Evolutionary conservation across 1,284 basidiomycete species (phyloP).

Genomic region (Ustilago esculenta): DNA sequence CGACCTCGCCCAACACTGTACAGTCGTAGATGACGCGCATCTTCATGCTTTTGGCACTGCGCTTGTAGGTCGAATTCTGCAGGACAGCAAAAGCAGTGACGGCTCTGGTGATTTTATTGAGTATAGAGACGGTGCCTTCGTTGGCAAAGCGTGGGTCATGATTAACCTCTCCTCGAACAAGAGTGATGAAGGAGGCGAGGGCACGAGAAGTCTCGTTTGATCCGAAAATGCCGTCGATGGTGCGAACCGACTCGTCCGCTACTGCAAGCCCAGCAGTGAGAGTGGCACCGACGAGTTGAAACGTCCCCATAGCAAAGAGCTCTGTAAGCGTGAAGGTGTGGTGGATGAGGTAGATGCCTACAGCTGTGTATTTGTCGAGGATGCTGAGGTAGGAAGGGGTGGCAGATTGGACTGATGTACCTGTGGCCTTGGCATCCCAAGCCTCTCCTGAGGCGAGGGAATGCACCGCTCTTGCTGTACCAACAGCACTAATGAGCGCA

Average conservation of each 20-base stretch:
- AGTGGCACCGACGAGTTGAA: slow-evolving; percentile 67
- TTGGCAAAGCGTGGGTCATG: slow-evolving; percentile 61
- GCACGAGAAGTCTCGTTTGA: slow-evolving; percentile 71
- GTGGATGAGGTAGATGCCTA: slow-evolving; percentile 71
- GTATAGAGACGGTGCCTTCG: slow-evolving; percentile 48
- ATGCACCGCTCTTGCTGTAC: slow-evolving; percentile 51
- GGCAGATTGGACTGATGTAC: slow-evolving; percentile 6
- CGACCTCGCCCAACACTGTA: slow-evolving; percentile 68
- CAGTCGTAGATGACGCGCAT: slow-evolving; percentile 70
- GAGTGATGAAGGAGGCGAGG: slow-evolving; percentile 69
- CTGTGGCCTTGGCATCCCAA: slow-evolving; percentile 46
- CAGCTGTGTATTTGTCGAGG: slow-evolving; percentile 71
- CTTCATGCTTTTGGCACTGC: slow-evolving; percentile 63
- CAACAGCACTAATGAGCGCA: slow-evolving; percentile 55
- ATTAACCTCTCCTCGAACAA: slow-evolving; percentile 69
- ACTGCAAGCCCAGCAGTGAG: slow-evolving; percentile 57
- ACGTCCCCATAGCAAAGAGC: slow-evolving; percentile 71
- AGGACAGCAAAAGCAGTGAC: slow-evolving; percentile 71
- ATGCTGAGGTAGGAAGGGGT: slow-evolving; percentile 68
- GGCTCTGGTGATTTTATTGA: slow-evolving; percentile 69
- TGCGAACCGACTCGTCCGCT: slow-evolving; percentile 70
- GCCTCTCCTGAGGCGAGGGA: slow-evolving; percentile 39
- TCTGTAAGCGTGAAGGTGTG: slow-evolving; percentile 71
- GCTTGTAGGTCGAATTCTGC: slow-evolving; percentile 70
- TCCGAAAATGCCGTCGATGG: slow-evolving; percentile 71